Percentiles rank a stretch among this genome's conserved stretches.
phyloP scores from a whole-genome alignment of 1,139 yeast genomes.

The Geotrichum cucujoidarum region DNA sequence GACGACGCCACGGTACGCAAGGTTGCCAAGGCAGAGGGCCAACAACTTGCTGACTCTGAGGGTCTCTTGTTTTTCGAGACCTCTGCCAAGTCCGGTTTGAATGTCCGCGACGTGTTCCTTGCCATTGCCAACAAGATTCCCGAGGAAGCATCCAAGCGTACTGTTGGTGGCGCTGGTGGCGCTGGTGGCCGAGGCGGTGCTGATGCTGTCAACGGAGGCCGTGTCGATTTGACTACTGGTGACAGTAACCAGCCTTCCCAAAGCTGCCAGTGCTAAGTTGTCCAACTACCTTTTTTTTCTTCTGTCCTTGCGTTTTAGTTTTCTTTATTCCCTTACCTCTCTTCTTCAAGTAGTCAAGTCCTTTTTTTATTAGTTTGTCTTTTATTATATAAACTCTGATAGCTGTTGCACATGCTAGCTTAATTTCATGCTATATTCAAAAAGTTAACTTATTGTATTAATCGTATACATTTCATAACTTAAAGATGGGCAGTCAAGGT shows the following conservation, averaged over 20 bases:
- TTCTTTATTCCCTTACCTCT: neutral
- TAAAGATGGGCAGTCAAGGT: conserved; percentile 18
- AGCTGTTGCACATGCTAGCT: neutral
- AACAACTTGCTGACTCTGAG: conserved; percentile 75
- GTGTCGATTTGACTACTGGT: conserved; percentile 16
- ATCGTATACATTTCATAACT: neutral
- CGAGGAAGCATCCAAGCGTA: conserved; percentile 30
- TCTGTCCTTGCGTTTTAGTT: neutral
- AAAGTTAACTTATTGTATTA: neutral
- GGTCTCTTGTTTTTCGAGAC: conserved; percentile 89
- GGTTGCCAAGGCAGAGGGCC: conserved; percentile 85
- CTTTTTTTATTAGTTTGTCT: neutral
- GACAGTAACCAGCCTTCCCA: conserved; percentile 4
- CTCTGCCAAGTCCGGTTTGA: conserved; percentile 87
- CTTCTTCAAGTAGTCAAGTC: neutral
- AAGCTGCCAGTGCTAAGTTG: conserved; percentile 5
- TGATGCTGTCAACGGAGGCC: conserved; percentile 10
- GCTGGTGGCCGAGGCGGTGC: conserved; percentile 7
- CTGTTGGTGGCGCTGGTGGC: conserved; percentile 26
- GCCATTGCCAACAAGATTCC: conserved; percentile 88
- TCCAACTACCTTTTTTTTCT: neutral
- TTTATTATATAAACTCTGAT: neutral
- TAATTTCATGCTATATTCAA: neutral
- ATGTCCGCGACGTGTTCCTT: conserved; percentile 86
- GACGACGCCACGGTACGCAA: conserved; percentile 50